phyloP scores from a whole-genome alignment of 2,329 filamentous ascomycete genomes.

The Didymella pinodella region DNA sequence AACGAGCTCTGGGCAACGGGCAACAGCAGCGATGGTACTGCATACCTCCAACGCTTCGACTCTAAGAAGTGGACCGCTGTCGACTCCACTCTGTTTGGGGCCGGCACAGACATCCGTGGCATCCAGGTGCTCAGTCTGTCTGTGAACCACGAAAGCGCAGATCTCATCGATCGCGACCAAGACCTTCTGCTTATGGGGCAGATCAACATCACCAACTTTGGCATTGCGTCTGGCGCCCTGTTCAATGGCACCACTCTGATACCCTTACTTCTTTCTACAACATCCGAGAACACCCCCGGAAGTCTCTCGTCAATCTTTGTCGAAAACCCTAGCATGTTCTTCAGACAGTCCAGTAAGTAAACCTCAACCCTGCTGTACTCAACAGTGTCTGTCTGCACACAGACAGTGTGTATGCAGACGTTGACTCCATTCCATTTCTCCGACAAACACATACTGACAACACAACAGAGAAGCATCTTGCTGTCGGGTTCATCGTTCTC shows the following conservation, averaged over 20 bases:
- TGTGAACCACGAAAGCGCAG: conserved; percentile 69
- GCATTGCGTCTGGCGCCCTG: conserved; percentile 82
- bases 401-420: too few species aligned
- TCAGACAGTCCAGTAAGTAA: conserved; percentile 68
- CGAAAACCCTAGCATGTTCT: conserved; percentile 76
- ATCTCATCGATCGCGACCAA: conserved; percentile 71
- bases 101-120: conserved; percentile 74
- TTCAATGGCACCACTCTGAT: conserved; percentile 82
- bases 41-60: conserved; percentile 85
- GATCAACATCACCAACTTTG: conserved; percentile 77
- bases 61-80: conserved; percentile 74
- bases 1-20: conserved; percentile 81
- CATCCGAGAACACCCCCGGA: conserved; percentile 67
- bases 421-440: too few species aligned
- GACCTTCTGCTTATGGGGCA: conserved; percentile 85
- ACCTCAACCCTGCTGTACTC: not conserved
- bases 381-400: too few species aligned
- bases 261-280: conserved; percentile 83
- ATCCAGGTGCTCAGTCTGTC: conserved; percentile 82
- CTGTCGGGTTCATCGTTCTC: conserved; percentile 79
- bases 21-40: conserved; percentile 69
- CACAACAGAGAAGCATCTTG: conserved; percentile 63
- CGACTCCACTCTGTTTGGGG: conserved; percentile 63
- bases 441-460: not conserved
- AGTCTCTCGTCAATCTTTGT: conserved; percentile 85